Evolutionary conservation across 768 basidiomycete genomes (phyloP).

Genomic region (Wakefieldia striispora): DNA sequence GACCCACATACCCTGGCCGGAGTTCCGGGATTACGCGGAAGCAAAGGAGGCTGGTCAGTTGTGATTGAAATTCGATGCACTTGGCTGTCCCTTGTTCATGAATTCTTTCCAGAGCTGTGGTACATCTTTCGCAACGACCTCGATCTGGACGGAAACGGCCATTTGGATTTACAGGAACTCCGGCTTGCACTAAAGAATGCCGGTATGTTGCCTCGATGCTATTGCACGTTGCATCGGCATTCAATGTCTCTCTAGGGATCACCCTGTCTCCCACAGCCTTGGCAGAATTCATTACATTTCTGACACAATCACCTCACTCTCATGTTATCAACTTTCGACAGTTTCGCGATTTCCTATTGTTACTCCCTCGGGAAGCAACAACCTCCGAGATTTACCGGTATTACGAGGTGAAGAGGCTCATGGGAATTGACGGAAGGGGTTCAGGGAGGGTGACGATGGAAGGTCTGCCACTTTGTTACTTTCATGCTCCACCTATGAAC

Average conservation of each 20-base stretch:
- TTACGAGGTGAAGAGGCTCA: slow-evolving; percentile 65
- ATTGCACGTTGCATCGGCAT: slow-evolving; percentile 15
- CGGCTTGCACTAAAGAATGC: slow-evolving; percentile 63
- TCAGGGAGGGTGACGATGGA: slow-evolving; percentile 85
- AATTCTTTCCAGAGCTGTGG: slow-evolving; percentile 70
- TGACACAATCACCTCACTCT: slow-evolving; percentile 70
- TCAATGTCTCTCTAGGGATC: slow-evolving; percentile 53
- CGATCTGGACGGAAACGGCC: slow-evolving; percentile 86
- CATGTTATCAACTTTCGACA: slow-evolving; percentile 75
- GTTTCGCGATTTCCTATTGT: slow-evolving; percentile 86
- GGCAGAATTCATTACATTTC: slow-evolving; percentile 74
- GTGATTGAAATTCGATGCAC: slow-evolving; percentile 10
- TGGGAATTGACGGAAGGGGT: slow-evolving; percentile 75
- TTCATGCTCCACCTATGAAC: slow-evolving; percentile 17
- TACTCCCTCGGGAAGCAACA: slow-evolving; percentile 79
- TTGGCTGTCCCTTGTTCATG: slow-evolving; percentile 15
- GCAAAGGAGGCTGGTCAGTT: slow-evolving; percentile 77
- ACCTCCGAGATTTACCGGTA: slow-evolving; percentile 84
- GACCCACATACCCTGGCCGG: slow-evolving; percentile 61
- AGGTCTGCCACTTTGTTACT: slow-evolving; percentile 47
- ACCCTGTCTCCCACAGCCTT: slow-evolving; percentile 65
- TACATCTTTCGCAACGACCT: slow-evolving; percentile 86
- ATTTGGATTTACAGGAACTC: slow-evolving; percentile 66
- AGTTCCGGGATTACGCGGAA: slow-evolving; percentile 73
- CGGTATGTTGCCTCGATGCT: slow-evolving; percentile 44